Evolutionary conservation across 2,329 filamentous ascomycete genomes (phyloP).

Genomic region (Talaromyces sp.): DNA sequence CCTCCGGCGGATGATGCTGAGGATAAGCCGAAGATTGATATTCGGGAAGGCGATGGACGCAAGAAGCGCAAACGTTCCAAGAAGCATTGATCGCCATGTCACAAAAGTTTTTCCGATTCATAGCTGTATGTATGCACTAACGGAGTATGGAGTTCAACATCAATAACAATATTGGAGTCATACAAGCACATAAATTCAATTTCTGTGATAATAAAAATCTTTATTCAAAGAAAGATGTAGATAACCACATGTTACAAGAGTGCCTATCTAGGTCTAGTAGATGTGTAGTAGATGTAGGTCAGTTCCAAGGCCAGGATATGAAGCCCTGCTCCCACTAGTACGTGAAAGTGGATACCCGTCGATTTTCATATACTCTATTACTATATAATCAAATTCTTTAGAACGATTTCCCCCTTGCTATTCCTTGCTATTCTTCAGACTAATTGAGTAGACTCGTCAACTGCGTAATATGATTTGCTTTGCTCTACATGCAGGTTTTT

Average conservation of each 20-base stretch:
- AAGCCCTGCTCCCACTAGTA: too few species aligned
- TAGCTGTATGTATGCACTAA: constrained; percentile 7
- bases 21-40: constrained; percentile 42
- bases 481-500: not conserved
- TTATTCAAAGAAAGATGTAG: not conserved
- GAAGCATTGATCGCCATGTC: constrained; percentile 47
- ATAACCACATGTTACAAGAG: too few species aligned
- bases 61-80: constrained; percentile 52
- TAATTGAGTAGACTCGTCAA: not conserved
- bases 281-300: too few species aligned
- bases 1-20: constrained; percentile 24
- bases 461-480: not conserved
- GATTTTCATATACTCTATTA: too few species aligned
- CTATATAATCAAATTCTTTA: too few species aligned
- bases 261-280: too few species aligned
- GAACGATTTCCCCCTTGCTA: too few species aligned
- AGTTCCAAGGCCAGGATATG: too few species aligned
- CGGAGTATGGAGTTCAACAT: constrained; percentile 15
- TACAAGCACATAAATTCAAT: not conserved
- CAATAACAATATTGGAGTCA: not conserved
- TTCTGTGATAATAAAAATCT: not conserved
- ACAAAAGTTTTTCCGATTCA: too few species aligned
- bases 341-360: too few species aligned
- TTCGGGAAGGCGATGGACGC: constrained; percentile 43
- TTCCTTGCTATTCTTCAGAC: too few species aligned